Evolutionary conservation across 768 basidiomycete genomes (phyloP).

Genomic region (Lactifluus subvellereus): DNA sequence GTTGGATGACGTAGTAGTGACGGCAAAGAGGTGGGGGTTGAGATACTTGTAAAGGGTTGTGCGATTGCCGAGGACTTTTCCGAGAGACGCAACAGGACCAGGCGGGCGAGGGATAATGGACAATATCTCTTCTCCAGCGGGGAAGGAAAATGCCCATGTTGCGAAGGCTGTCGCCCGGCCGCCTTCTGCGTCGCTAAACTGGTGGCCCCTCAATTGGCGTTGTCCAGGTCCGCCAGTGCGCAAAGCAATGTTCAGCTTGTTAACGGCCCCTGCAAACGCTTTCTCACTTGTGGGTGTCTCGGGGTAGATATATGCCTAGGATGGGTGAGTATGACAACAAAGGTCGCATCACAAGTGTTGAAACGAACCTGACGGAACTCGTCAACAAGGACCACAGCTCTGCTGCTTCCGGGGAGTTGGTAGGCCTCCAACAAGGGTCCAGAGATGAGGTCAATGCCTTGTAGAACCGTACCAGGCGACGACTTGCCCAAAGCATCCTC

Average conservation of each 20-base stretch:
- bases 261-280: conserved; percentile 41
- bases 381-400: conserved; percentile 62
- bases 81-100: conserved; percentile 66
- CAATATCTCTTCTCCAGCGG: conserved; percentile 51
- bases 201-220: conserved; percentile 53
- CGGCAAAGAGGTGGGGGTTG: conserved; percentile 69
- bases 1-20: conserved; percentile 43
- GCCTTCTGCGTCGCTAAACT: conserved; percentile 39
- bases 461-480: conserved; percentile 36
- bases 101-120: conserved; percentile 43
- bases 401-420: conserved; percentile 39
- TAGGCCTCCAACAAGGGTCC: conserved; percentile 57
- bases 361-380: conserved; percentile 63
- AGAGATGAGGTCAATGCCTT: conserved; percentile 56
- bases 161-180: conserved; percentile 48
- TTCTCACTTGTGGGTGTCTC: conserved; percentile 42
- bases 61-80: conserved; percentile 81
- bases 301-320: conserved; percentile 62
- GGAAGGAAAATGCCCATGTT: conserved; percentile 61
- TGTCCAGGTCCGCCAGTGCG: conserved; percentile 39
- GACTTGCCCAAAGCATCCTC: conserved; percentile 40
- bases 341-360: not conserved
- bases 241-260: conserved; percentile 52
- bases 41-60: conserved; percentile 92
- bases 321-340: not conserved